Evolutionary conservation across 202 grass and related monocot genomes (phyloP).

Genomic region (Schoenoplectus triqueter): DNA sequence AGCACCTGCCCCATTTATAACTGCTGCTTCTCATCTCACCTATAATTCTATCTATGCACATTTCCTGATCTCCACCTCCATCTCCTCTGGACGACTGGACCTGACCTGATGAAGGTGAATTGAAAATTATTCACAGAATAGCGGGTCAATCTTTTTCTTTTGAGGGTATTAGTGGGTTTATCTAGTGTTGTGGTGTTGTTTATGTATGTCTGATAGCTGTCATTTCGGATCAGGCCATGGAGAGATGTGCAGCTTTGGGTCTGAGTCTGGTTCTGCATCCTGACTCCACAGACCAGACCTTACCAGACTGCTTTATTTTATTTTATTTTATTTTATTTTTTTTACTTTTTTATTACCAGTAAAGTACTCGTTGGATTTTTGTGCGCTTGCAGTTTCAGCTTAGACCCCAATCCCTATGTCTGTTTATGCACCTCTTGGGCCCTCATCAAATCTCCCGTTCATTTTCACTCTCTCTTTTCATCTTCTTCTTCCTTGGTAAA

Average conservation of each 20-base stretch:
- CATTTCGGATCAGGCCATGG: conserved; percentile 28
- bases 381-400: conserved; percentile 30
- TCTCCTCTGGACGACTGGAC: too few relatives aligned
- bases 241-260: conserved; percentile 29
- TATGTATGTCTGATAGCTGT: conserved; percentile 26
- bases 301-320: not conserved
- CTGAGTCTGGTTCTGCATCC: not conserved
- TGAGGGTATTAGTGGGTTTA: not conserved
- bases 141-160: too few relatives aligned
- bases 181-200: not conserved
- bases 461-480: not conserved
- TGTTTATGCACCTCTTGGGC: conserved; percentile 15
- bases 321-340: not conserved
- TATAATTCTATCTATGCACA: not conserved
- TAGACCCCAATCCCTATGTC: conserved; percentile 26
- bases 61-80: not conserved
- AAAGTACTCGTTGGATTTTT: not conserved
- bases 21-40: not conserved
- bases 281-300: conserved; percentile 16
- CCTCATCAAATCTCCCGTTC: not conserved
- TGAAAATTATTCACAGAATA: too few relatives aligned
- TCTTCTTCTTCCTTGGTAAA: not conserved
- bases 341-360: not conserved
- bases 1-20: not conserved
- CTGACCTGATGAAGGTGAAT: too few relatives aligned